A percentile compares a stretch with the other conserved stretches of the same genome.
Conservation (phyloP, 805 yeast species). For the Sugiyamaella smithiae region DNA sequence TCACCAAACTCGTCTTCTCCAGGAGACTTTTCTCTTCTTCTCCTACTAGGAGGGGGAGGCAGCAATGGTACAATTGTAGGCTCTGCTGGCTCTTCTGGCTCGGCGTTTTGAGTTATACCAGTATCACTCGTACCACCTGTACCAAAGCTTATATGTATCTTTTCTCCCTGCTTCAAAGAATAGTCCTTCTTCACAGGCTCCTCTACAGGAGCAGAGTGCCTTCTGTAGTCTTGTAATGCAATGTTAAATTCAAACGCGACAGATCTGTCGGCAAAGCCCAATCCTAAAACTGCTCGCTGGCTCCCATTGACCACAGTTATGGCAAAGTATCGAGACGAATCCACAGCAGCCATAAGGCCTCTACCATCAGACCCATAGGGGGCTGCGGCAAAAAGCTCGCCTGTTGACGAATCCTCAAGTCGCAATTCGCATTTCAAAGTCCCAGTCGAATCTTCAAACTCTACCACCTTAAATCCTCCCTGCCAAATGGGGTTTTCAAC, state of each 20-base stretch:
- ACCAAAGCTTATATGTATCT: conserved; percentile 25
- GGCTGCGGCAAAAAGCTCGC: conserved; percentile 38
- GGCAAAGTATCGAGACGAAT: conserved; percentile 38
- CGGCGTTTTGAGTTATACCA: background rate
- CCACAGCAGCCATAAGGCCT: conserved; percentile 34
- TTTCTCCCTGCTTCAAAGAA: conserved; percentile 29
- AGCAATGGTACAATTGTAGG: conserved; percentile 23
- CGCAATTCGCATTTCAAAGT: conserved; percentile 29
- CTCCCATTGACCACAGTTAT: conserved; percentile 35
- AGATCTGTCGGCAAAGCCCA: conserved; percentile 37
- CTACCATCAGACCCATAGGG: conserved; percentile 33
- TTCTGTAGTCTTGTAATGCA: conserved; percentile 36
- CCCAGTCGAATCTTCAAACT: conserved; percentile 19
- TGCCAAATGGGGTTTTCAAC: conserved; percentile 37
- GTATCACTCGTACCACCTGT: background rate
- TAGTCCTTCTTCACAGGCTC: conserved; percentile 21
- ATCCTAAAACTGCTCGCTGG: conserved; percentile 41
- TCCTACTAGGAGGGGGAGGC: conserved; percentile 26
- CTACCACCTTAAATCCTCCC: conserved; percentile 35
- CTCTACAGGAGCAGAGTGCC: conserved; percentile 18
- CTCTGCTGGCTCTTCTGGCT: background rate
- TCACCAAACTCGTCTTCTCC: conserved; percentile 38
- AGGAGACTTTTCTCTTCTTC: background rate
- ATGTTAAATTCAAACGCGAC: conserved; percentile 39
- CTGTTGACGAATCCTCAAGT: conserved; percentile 30